A percentile compares a stretch with the other conserved stretches of the same genome.
phyloP scores from a whole-genome alignment of 306 rosid species.

The Fragaria vesca region DNA sequence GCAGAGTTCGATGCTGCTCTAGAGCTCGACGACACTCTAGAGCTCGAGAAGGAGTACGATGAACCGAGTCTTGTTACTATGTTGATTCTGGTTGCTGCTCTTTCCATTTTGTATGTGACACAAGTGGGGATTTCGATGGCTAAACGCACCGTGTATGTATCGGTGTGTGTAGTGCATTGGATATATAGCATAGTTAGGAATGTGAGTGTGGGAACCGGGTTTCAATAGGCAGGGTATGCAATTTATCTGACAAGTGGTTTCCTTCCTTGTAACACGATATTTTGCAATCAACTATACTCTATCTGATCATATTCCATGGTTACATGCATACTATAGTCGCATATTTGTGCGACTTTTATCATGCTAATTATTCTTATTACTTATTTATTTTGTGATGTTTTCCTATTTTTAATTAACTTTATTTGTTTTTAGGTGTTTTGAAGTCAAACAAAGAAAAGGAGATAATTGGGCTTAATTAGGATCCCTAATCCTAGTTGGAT shows the following conservation, averaged over 20 bases:
- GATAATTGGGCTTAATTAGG: no score
- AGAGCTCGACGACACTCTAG: not conserved
- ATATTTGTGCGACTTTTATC: no score
- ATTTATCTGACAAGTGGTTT: not conserved
- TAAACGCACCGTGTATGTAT: not conserved
- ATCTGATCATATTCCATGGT: no score
- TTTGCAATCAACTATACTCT: no score
- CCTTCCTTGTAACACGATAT: not conserved
- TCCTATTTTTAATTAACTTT: no score
- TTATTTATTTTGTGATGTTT: no score
- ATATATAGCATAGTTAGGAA: not conserved
- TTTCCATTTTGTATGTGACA: not conserved
- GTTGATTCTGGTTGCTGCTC: not conserved
- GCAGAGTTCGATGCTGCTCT: not conserved
- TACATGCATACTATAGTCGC: no score
- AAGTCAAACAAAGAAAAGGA: no score
- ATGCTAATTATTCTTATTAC: no score
- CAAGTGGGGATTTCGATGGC: not conserved
- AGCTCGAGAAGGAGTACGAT: not conserved
- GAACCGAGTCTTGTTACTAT: not conserved
- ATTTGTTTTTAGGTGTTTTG: no score
- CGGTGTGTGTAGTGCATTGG: not conserved
- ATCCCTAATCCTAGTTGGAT: no score
- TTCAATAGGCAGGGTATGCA: not conserved
- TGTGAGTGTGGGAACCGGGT: not conserved